Evolutionary conservation across 2,329 filamentous ascomycete genomes (phyloP).

Genomic region (Neobulgaria alba): DNA sequence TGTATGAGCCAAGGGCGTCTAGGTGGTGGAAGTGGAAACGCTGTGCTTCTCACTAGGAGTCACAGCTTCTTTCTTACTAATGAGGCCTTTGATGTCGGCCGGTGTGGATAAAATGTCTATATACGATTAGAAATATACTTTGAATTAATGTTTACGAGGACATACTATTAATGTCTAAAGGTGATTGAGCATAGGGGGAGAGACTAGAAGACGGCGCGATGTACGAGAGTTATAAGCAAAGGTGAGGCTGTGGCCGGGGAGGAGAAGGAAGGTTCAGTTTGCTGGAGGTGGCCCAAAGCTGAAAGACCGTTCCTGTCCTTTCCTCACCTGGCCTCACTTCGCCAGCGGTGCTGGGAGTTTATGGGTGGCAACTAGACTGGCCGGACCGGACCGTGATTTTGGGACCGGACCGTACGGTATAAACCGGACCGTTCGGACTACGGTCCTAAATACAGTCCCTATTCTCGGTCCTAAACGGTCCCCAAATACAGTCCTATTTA

Average conservation of each 20-base stretch:
- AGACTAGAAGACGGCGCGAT: not conserved
- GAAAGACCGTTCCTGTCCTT: not conserved
- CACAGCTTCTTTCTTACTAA: not conserved
- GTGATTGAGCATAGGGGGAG: not conserved
- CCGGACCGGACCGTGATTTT: too few species aligned
- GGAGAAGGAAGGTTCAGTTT: too few species aligned
- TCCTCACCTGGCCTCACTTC: not conserved
- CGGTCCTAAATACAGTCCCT: too few species aligned
- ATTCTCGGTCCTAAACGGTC: too few species aligned
- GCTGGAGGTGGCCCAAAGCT: not conserved
- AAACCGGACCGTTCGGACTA: too few species aligned
- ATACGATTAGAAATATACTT: too few species aligned
- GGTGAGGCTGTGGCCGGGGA: not conserved
- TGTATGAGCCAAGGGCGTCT: not conserved
- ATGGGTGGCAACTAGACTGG: too few species aligned
- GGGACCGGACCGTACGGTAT: too few species aligned
- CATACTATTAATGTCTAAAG: not conserved
- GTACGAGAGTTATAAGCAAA: not conserved
- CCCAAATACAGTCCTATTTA: too few species aligned
- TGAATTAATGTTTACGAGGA: not conserved
- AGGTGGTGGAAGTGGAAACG: not conserved
- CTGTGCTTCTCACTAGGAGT: not conserved
- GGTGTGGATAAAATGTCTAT: not conserved
- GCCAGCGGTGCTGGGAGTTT: constrained; percentile 17
- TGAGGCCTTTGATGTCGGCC: not conserved